These are phyloP conservation scores for Beauveria pseudobassiana DNA, from an alignment of 2,329 filamentous ascomycete genomes.

Conservation along the genomic window DNA sequence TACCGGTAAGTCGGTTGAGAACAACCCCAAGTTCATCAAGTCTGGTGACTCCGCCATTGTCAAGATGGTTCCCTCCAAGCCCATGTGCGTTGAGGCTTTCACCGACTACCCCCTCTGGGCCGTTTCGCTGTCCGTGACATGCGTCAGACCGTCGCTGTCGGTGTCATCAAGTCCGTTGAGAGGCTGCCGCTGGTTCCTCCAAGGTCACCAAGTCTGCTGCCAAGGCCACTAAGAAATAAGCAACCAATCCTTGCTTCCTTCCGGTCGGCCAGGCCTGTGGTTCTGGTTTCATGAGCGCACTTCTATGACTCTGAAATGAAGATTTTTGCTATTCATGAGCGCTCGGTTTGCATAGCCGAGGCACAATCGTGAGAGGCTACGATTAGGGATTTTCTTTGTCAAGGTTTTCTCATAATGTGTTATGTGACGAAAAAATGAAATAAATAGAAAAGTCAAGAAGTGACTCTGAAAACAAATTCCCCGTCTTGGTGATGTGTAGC, in stretches of 20 bases:
- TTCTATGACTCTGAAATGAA: constrained; percentile 37
- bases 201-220: constrained; percentile 68
- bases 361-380: constrained; percentile 37
- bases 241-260: constrained; percentile 17
- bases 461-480: constrained; percentile 21
- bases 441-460: constrained; percentile 40
- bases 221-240: constrained; percentile 69
- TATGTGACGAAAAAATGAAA: constrained; percentile 32
- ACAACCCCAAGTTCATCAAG: constrained; percentile 99
- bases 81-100: constrained; percentile 99
- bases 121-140: constrained; percentile 99
- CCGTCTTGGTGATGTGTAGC: too few species aligned
- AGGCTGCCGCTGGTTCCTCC: constrained; percentile 47
- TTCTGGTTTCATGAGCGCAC: constrained; percentile 29
- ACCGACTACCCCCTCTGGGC: constrained; percentile 99
- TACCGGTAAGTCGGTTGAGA: constrained; percentile 96
- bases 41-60: constrained; percentile 99
- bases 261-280: constrained; percentile 15
- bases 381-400: constrained; percentile 28
- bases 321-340: constrained; percentile 36
- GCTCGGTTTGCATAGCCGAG: constrained; percentile 32
- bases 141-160: constrained; percentile 82
- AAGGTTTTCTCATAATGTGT: constrained; percentile 38
- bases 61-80: constrained; percentile 99
- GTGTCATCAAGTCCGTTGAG: constrained; percentile 86